These are phyloP conservation scores for Omphalotus guepiniiformis DNA, from an alignment of 768 basidiomycete genomes.

Conservation along the genomic window DNA sequence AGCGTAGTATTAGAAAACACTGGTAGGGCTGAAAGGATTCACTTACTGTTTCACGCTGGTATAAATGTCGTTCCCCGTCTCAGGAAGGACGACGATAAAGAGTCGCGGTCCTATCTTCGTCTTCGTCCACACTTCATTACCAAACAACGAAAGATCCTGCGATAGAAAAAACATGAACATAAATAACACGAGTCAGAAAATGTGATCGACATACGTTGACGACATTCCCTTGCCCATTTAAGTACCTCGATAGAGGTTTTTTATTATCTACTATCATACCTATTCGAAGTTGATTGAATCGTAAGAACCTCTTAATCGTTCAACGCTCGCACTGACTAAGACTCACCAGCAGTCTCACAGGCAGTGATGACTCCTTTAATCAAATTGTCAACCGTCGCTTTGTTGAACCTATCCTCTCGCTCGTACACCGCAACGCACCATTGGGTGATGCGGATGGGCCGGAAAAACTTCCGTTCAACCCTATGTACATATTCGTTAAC, in stretches of 20 bases:
- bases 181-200: no score
- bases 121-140: no score
- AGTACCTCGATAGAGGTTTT: no score
- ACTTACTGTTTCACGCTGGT: conserved; percentile 75
- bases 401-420: conserved; percentile 46
- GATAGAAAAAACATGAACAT: no score
- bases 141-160: no score
- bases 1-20: neutral
- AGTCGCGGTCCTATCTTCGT: conserved; percentile 45
- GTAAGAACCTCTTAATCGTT: no score
- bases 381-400: conserved; percentile 47
- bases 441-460: conserved; percentile 44
- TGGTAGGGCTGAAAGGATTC: neutral
- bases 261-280: no score
- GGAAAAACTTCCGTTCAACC: conserved; percentile 70
- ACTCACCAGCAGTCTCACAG: conserved; percentile 58
- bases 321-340: no score
- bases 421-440: conserved; percentile 37
- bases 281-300: no score
- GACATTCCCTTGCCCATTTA: no score
- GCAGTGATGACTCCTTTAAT: conserved; percentile 45
- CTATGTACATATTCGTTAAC: conserved; percentile 34
- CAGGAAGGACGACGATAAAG: conserved; percentile 67
- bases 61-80: conserved; percentile 73
- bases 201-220: no score